Conservation (phyloP, 441 rosid genomes). For the Gossypium schwendimanii region DNA sequence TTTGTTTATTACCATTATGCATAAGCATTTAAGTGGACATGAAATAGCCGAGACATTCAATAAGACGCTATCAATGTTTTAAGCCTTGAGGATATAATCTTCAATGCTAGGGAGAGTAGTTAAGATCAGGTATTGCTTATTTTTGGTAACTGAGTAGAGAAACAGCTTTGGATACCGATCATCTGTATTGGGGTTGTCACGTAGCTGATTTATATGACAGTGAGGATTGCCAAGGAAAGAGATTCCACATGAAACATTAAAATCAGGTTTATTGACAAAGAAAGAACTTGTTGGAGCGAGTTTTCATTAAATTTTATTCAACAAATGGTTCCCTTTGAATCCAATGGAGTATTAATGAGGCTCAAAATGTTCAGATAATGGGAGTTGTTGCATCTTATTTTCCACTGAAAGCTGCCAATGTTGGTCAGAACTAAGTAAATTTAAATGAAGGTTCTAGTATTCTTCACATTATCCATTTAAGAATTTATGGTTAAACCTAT, state of each 20-base stretch:
- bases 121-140: neutral
- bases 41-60: neutral
- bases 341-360: neutral
- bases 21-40: neutral
- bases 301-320: neutral
- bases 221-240: neutral
- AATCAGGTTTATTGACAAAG: neutral
- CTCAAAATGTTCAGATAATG: neutral
- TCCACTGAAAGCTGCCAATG: neutral
- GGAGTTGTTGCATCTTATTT: neutral
- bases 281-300: neutral
- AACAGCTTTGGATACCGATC: neutral
- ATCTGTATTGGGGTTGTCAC: neutral
- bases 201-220: neutral
- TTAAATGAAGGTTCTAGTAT: neutral
- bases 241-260: neutral
- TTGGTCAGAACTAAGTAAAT: neutral
- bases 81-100: neutral
- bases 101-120: neutral
- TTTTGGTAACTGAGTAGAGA: constrained; percentile 2
- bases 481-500: neutral
- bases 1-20: neutral
- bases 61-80: neutral
- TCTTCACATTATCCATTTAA: neutral
- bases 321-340: constrained; percentile 7